Conservation (phyloP, 139 green algal genomes). For the Diplosphaera chodatii region DNA sequence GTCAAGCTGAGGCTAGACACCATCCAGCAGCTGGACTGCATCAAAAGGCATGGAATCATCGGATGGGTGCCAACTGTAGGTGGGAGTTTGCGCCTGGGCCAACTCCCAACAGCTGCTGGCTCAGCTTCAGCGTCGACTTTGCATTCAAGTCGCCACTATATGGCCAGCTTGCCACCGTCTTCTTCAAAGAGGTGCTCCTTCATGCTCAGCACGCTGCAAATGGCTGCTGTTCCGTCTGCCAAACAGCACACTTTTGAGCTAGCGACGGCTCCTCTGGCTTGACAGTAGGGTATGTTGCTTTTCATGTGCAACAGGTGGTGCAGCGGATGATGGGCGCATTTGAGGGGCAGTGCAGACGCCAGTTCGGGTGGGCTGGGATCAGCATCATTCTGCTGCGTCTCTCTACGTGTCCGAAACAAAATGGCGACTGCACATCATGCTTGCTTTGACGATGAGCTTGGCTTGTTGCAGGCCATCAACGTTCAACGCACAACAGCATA, state of each 20-base stretch:
- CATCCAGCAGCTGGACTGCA: no score
- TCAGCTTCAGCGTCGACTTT: slow-evolving; percentile 84
- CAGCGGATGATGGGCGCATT: slow-evolving; percentile 81
- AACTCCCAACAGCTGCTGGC: slow-evolving; percentile 49
- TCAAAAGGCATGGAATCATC: no score
- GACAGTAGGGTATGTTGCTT: no score
- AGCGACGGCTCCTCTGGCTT: no score
- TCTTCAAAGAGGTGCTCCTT: slow-evolving; percentile 53
- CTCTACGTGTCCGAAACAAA: no score
- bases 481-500: not conserved
- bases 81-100: slow-evolving; percentile 74
- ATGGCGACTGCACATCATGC: not conserved
- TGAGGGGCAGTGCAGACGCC: slow-evolving; percentile 62
- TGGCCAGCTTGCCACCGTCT: slow-evolving; percentile 51
- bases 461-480: not conserved
- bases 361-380: slow-evolving; percentile 54
- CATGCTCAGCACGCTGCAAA: no score
- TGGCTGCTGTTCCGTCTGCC: no score
- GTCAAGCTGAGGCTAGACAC: no score
- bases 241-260: no score
- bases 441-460: no score
- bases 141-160: slow-evolving; percentile 84
- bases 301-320: slow-evolving; percentile 74
- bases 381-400: no score
- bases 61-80: no score